Evolutionary conservation across 495 filamentous ascomycete species (phyloP).

Genomic region (Sphaerosporella brunnea): DNA sequence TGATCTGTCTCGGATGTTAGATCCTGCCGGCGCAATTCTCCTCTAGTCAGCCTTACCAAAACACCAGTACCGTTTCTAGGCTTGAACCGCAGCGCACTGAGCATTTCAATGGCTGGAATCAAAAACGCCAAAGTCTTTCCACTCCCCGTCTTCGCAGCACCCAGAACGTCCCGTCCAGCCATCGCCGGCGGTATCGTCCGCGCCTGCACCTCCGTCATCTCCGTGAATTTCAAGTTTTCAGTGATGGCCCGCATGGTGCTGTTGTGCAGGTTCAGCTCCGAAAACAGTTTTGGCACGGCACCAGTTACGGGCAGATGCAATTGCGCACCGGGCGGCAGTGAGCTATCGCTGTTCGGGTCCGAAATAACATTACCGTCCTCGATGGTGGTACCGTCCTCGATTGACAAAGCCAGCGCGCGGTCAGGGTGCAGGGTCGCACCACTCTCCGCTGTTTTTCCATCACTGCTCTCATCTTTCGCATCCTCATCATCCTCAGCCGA

Average conservation of each 20-base stretch:
- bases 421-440: neutral
- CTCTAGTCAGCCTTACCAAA: conserved; percentile 4
- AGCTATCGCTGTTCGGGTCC: conserved; percentile 24
- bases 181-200: conserved; percentile 73
- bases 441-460: conserved; percentile 22
- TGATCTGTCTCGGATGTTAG: conserved; percentile 34
- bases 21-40: neutral
- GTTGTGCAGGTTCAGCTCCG: conserved; percentile 67
- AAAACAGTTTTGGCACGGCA: conserved; percentile 44
- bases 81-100: conserved; percentile 77
- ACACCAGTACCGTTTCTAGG: conserved; percentile 41
- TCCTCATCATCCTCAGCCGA: conserved; percentile 5
- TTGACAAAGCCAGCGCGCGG: neutral
- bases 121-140: conserved; percentile 93
- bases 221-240: conserved; percentile 75
- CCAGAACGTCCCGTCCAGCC: conserved; percentile 81
- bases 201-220: conserved; percentile 91
- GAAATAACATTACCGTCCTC: conserved; percentile 4
- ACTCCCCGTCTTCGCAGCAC: conserved; percentile 90
- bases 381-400: conserved; percentile 4
- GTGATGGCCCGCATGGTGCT: conserved; percentile 70
- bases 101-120: conserved; percentile 89
- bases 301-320: conserved; percentile 41
- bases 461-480: conserved; percentile 9
- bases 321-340: conserved; percentile 35